Percentiles rank a stretch among this genome's conserved stretches.
phyloP scores from a whole-genome alignment of 2,329 filamentous ascomycete species.

The Pseudofabraea citricarpa region DNA sequence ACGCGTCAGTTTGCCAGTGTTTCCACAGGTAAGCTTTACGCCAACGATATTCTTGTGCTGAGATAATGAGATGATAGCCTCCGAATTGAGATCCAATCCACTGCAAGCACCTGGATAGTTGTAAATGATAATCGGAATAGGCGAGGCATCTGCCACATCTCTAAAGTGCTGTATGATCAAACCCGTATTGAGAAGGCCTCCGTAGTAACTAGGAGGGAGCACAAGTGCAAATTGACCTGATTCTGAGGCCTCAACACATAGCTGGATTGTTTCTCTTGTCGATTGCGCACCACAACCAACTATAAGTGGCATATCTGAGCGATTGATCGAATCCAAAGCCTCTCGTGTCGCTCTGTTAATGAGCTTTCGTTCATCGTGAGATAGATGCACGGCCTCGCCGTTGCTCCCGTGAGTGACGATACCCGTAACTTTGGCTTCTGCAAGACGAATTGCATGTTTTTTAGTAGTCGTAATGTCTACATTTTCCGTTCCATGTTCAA shows the following conservation, averaged over 20 bases:
- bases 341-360: constrained; percentile 52
- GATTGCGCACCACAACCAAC: constrained; percentile 60
- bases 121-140: constrained; percentile 40
- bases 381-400: constrained; percentile 58
- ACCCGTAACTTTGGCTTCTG: constrained; percentile 50
- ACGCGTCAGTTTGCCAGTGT: constrained; percentile 39
- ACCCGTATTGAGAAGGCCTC: constrained; percentile 44
- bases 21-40: constrained; percentile 33
- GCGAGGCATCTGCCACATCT: constrained; percentile 38
- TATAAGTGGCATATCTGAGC: constrained; percentile 50
- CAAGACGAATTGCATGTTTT: constrained; percentile 43
- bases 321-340: constrained; percentile 52
- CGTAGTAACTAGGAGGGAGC: constrained; percentile 61
- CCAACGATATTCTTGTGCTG: constrained; percentile 31
- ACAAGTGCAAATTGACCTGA: constrained; percentile 58
- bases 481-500: constrained; percentile 10
- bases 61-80: constrained; percentile 27
- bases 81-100: constrained; percentile 39
- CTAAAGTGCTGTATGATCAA: constrained; percentile 51
- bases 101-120: constrained; percentile 40
- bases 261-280: constrained; percentile 54
- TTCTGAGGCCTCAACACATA: constrained; percentile 54
- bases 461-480: constrained; percentile 5
- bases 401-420: constrained; percentile 59
- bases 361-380: constrained; percentile 50